Evolutionary conservation across 345 rosid genomes (phyloP), one percentile per base, ranked within the genome.

Genomic region (Linum usitatissimum): DNA sequence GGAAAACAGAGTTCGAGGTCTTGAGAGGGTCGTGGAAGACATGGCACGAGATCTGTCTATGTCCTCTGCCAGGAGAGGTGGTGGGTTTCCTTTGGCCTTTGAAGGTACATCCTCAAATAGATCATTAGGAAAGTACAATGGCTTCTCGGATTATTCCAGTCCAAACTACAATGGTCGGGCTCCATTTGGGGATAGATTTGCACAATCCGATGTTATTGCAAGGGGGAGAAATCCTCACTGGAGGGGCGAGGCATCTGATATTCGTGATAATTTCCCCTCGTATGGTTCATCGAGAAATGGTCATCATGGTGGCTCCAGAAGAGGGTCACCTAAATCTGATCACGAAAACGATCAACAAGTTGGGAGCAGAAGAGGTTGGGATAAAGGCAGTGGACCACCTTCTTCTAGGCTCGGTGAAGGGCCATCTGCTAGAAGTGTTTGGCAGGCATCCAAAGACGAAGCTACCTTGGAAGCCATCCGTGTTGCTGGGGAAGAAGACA

Each of bases 401-500:
- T 78, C 81, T 59, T 78, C 81, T 59, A 85, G 99, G 69, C 81
- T 85, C 38, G 97, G 96, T 21, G 99, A 94, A 73, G 99, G 99
- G 61, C 97, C 97, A 73, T 93, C 99, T 39, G 99, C 96, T 51
- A 83, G 99, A 85, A 83, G 97, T 77, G 97, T 87, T 60, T 93
- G 99, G 99, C 99, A 87, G 82, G 96, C 99, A 64, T 93, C 99
- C 63, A 90, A 87, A 72, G 99, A 93, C 58, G 99, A 93, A 82
- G 99, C 99, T 65, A 93, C 99, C 28, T 79, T 93, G 72, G 97
- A 93, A 81, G 99, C 99, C 57, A 94, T 94, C 65, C 82, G 99
- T 57, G 95, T 86, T 54, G 99, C 95, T n/a, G 97, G 97, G n/a
- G 97, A 86, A 66, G 99, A 90, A 57, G 70, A 78, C 17, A 86